These are phyloP conservation scores for Helenozyma rhizophorensis DNA, from an alignment of 805 yeast species.

Conservation along the genomic window DNA sequence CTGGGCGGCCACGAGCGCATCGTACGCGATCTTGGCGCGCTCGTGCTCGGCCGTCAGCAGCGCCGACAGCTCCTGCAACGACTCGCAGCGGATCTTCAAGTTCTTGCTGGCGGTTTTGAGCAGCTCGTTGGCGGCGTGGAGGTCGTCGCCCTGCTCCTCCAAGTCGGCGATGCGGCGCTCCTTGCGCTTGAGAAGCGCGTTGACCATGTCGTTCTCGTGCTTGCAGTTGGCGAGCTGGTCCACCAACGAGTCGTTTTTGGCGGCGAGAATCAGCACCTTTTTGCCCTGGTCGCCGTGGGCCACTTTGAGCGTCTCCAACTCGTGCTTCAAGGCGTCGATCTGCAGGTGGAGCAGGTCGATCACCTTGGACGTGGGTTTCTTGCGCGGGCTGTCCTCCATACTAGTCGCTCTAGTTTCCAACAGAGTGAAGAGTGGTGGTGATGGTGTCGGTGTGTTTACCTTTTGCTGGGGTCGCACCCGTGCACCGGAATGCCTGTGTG, in stretches of 20 bases:
- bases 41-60: constrained; percentile 48
- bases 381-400: constrained; percentile 20
- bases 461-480: too few species aligned
- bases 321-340: constrained; percentile 41
- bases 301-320: constrained; percentile 35
- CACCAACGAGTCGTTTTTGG: constrained; percentile 49
- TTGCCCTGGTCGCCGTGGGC: constrained; percentile 48
- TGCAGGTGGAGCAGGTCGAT: constrained; percentile 53
- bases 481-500: too few species aligned
- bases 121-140: constrained; percentile 45
- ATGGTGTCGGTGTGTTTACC: too few species aligned
- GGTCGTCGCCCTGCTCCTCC: constrained; percentile 52
- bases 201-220: constrained; percentile 74
- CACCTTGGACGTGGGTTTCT: constrained; percentile 28
- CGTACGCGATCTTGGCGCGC: constrained; percentile 54
- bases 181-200: constrained; percentile 62
- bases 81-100: constrained; percentile 45
- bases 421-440: not conserved
- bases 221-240: constrained; percentile 67
- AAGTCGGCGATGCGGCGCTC: constrained; percentile 65
- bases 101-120: constrained; percentile 47
- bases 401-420: constrained; percentile 4
- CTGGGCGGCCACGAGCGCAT: constrained; percentile 49
- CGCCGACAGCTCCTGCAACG: constrained; percentile 43
- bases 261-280: constrained; percentile 43